phyloP scores from a whole-genome alignment of 495 filamentous ascomycete species.

The Neurospora discreta region DNA sequence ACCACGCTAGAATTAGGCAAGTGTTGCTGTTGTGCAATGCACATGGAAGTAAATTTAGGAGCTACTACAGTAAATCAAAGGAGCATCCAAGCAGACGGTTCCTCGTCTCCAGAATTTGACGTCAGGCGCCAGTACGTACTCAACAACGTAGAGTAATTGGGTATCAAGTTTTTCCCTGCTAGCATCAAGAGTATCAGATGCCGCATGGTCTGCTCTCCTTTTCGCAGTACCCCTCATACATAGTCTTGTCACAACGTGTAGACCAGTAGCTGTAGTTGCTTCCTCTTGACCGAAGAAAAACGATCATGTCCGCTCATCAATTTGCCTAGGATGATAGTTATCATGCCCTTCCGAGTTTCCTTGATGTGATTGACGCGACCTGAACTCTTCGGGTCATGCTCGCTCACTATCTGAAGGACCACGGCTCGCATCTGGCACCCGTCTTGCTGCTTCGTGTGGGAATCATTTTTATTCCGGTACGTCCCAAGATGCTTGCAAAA shows the following conservation, averaged over 20 bases:
- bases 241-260: background rate
- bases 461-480: constrained; percentile 27
- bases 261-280: background rate
- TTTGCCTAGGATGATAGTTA: background rate
- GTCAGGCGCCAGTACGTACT: background rate
- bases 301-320: background rate
- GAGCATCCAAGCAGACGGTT: background rate
- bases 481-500: constrained; percentile 23
- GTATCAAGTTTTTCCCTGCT: background rate
- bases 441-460: constrained; percentile 18
- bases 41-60: background rate
- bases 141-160: background rate
- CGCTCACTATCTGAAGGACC: background rate
- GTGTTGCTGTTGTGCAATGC: background rate
- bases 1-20: background rate
- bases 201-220: background rate
- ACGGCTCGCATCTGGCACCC: background rate
- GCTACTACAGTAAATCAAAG: background rate
- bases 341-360: background rate
- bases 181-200: background rate
- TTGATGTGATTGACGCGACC: background rate
- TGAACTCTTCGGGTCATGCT: background rate
- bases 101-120: background rate
- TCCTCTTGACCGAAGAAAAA: background rate
- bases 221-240: background rate